These are phyloP conservation scores for Hypoxylon sp. DNA, from an alignment of 2,329 filamentous ascomycete species.

Conservation along the genomic window DNA sequence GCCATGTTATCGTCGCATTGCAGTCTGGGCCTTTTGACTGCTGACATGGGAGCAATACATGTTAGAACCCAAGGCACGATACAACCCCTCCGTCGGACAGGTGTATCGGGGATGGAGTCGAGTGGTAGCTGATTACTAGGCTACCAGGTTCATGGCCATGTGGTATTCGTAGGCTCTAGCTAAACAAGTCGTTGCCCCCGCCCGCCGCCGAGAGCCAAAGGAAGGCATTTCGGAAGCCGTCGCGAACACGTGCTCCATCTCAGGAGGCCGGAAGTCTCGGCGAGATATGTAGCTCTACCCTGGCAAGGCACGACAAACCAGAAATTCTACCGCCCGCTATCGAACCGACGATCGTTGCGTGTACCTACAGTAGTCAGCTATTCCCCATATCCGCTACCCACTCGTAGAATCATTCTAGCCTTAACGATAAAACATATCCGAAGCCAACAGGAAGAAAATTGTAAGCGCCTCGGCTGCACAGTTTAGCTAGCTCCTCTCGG, in stretches of 20 bases:
- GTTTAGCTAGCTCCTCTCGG: background rate
- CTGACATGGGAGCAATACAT: slow-evolving; percentile 24
- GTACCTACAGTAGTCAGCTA: background rate
- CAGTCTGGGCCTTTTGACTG: slow-evolving; percentile 20
- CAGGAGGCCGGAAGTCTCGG: slow-evolving; percentile 28
- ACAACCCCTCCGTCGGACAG: slow-evolving; percentile 4
- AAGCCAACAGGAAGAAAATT: background rate
- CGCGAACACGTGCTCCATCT: slow-evolving; percentile 27
- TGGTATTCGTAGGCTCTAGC: slow-evolving; percentile 2
- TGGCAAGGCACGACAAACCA: slow-evolving; percentile 6
- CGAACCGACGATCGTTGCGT: background rate
- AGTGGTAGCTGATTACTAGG: slow-evolving; percentile 19
- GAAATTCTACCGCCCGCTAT: background rate
- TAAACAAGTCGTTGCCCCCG: slow-evolving; percentile 7
- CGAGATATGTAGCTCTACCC: slow-evolving; percentile 14
- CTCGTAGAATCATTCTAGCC: background rate
- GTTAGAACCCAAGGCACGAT: slow-evolving; percentile 12
- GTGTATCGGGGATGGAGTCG: no score
- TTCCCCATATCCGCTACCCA: background rate
- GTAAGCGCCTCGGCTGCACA: background rate
- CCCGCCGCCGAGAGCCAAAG: slow-evolving; percentile 17
- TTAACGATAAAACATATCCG: background rate
- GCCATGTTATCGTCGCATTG: slow-evolving; percentile 30
- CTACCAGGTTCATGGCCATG: no score
- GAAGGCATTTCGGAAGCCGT: background rate